Conservation (phyloP, 2,329 filamentous ascomycete species). For the Fusarium brevicatenulatum region DNA sequence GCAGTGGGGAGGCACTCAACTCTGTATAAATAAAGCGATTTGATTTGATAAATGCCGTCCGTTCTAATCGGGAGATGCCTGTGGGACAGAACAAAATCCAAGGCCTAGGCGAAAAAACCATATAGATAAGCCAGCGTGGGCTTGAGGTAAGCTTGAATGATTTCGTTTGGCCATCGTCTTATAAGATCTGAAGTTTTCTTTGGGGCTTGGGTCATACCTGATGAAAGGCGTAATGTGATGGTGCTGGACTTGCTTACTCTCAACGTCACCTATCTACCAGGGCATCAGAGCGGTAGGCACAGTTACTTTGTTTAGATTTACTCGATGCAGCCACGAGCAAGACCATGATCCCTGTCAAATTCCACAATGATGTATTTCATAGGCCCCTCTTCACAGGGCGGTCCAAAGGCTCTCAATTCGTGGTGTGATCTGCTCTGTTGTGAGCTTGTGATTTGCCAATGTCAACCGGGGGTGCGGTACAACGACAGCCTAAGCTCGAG, state of each 20-base stretch:
- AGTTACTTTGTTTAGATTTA: constrained; percentile 8
- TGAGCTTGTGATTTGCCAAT: constrained; percentile 37
- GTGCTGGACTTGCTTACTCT: constrained; percentile 9
- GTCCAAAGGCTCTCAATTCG: constrained; percentile 24
- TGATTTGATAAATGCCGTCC: constrained; percentile 39
- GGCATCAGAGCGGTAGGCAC: not conserved
- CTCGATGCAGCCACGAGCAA: constrained; percentile 28
- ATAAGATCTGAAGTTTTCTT: not conserved
- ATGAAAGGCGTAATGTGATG: constrained; percentile 11
- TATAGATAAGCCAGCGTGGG: not conserved
- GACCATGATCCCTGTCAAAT: constrained; percentile 29
- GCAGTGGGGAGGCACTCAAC: constrained; percentile 41
- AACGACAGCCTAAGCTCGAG: constrained; percentile 20
- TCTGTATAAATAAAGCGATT: constrained; percentile 47
- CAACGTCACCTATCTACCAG: constrained; percentile 20
- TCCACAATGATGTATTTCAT: constrained; percentile 36
- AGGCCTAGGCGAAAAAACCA: not conserved
- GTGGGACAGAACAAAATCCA: not conserved
- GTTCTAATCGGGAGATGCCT: not conserved
- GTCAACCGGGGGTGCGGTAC: constrained; percentile 19
- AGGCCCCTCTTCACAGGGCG: constrained; percentile 24
- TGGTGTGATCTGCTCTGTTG: constrained; percentile 43
- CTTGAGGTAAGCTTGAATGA: not conserved
- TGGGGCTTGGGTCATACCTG: not conserved
- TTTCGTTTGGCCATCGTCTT: not conserved